Percentiles rank a stretch among this genome's conserved stretches.
phyloP scores from a whole-genome alignment of 1,284 basidiomycete species.

The Athelia psychrophila region DNA sequence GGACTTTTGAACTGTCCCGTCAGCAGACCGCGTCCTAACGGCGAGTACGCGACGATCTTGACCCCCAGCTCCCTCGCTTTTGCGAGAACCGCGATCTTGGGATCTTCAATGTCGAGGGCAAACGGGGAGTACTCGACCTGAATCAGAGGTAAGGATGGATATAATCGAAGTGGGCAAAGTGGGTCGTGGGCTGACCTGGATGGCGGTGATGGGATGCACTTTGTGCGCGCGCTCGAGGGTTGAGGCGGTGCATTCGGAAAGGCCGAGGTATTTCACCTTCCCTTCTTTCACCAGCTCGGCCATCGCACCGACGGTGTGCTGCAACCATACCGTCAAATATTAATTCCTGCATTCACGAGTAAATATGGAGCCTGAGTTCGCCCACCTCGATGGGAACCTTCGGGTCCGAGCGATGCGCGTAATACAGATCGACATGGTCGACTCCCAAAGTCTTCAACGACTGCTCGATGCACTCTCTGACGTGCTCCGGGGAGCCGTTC shows the following conservation, averaged over 20 bases:
- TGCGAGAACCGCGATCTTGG: slow-evolving; percentile 33
- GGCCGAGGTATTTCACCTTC: slow-evolving; percentile 45
- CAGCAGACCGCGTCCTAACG: slow-evolving; percentile 39
- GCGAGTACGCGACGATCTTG: slow-evolving; percentile 39
- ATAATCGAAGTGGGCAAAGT: too few species aligned
- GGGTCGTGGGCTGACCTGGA: too few species aligned
- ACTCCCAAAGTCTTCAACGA: slow-evolving; percentile 23
- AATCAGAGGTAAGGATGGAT: too few species aligned
- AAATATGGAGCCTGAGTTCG: neutral
- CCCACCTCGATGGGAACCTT: slow-evolving; percentile 29
- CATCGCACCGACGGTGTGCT: slow-evolving; percentile 32
- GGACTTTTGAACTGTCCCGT: slow-evolving; percentile 30
- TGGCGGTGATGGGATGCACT: slow-evolving; percentile 43
- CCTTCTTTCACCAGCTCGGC: slow-evolving; percentile 34
- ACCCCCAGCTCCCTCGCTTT: slow-evolving; percentile 36
- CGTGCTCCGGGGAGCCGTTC: slow-evolving; percentile 24
- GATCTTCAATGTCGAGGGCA: slow-evolving; percentile 40
- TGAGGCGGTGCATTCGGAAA: slow-evolving; percentile 45
- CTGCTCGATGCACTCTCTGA: slow-evolving; percentile 17
- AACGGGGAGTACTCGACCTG: slow-evolving; percentile 55
- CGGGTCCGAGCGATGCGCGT: slow-evolving; percentile 32
- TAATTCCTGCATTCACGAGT: neutral
- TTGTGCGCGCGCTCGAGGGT: slow-evolving; percentile 51
- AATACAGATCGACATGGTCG: slow-evolving; percentile 36
- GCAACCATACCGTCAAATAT: neutral